Evolutionary conservation across 768 basidiomycete species (phyloP).

Genomic region (Asterophora parasitica): DNA sequence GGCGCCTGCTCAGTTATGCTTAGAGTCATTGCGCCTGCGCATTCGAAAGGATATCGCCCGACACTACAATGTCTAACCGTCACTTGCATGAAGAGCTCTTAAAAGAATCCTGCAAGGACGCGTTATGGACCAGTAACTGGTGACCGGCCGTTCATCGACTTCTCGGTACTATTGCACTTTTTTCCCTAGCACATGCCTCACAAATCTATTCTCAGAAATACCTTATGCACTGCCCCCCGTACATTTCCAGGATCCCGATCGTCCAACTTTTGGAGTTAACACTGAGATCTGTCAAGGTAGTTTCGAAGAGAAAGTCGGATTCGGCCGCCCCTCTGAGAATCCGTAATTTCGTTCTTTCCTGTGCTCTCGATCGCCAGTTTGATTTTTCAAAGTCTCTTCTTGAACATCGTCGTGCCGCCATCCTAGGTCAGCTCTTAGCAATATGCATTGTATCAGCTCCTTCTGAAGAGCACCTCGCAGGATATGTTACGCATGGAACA

Average conservation of each 20-base stretch:
- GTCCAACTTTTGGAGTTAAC: no score
- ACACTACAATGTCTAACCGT: constrained; percentile 9
- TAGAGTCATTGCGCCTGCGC: no score
- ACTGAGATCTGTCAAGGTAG: constrained; percentile 29
- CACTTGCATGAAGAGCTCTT: constrained; percentile 59
- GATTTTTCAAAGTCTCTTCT: constrained; percentile 2
- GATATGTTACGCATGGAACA: constrained; percentile 66
- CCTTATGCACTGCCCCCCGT: constrained; percentile 65
- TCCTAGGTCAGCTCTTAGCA: constrained; percentile 39
- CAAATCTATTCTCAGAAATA: constrained; percentile 45
- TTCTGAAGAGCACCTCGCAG: constrained; percentile 25
- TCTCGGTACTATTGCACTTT: no score
- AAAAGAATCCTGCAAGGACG: constrained; percentile 47
- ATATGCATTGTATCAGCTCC: neutral
- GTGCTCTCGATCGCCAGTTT: neutral
- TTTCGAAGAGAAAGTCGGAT: constrained; percentile 57
- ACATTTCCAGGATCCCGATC: constrained; percentile 59
- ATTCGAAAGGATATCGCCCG: no score
- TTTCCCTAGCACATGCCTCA: no score
- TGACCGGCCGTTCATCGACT: constrained; percentile 55
- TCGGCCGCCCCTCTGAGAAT: constrained; percentile 66
- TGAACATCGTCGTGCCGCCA: constrained; percentile 62
- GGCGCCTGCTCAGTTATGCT: no score
- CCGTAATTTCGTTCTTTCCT: constrained; percentile 37
- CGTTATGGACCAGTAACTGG: constrained; percentile 53